Evolutionary conservation across 2,329 filamentous ascomycete genomes (phyloP), one percentile per base, ranked within the genome.

Genomic region (Sporothrix sp.): DNA sequence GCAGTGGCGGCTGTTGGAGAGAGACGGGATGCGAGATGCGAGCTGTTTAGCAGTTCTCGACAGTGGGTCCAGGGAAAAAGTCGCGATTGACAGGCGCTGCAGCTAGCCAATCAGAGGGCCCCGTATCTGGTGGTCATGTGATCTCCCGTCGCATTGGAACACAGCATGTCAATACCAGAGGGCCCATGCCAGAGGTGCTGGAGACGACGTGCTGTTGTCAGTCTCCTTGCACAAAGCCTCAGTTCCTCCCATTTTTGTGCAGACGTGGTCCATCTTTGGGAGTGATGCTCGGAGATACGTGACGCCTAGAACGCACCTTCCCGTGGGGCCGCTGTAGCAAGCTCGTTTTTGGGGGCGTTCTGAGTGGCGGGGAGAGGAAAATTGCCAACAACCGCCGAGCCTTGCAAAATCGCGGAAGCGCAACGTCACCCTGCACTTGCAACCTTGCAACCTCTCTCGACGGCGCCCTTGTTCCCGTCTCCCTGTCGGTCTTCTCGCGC

Each of bases 261-360:
- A n/a, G n/a, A n/a, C n/a, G 33, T 27, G 13, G 43, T 45, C 20
- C 20, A 45, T 45, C 10, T 8, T 23, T 45, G 28, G 42, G 42
- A 14, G 30, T 11, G 20, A n/a, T 16, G 43, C 42, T 51, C 42
- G 49, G 40, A 51, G 49, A 51, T 51, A 46, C 42, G 49, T 51
- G 35, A 51, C 27, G 35, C 27, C n/a, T n/a, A n/a, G n/a, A n/a
- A n/a, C n/a, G n/a, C n/a, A n/a, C n/a, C n/a, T n/a, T n/a, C n/a
- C n/a, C n/a, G n/a, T n/a, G n/a, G n/a, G n/a, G n/a, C n/a, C 25
- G 28, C 14, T 38, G 30, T n/a, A 30, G 14, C n/a, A n/a, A n/a
- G n/a, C n/a, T n/a, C n/a, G n/a, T n/a, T n/a, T n/a, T n/a, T n/a
- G n/a, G n/a, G n/a, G n/a, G n/a, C n/a, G n/a, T n/a, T n/a, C n/a